Evolutionary conservation across 805 yeast genomes (phyloP).

Genomic region (Monosporozyma solicola): DNA sequence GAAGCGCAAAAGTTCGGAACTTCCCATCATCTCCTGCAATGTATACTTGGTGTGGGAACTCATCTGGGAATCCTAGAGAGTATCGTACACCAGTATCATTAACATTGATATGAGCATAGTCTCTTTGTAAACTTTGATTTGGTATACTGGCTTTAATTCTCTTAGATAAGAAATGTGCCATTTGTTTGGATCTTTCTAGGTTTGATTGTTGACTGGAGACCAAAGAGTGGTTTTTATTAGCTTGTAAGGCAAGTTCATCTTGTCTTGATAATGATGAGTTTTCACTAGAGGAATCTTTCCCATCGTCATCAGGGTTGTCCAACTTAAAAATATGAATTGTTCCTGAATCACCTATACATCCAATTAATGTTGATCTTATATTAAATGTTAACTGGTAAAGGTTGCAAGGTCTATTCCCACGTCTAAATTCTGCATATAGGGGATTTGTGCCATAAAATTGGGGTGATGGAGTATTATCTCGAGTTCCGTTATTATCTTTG

Average conservation of each 20-base stretch:
- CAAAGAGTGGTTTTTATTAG: slow-evolving; percentile 4
- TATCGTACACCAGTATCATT: slow-evolving; percentile 12
- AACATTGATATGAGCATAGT: slow-evolving; percentile 24
- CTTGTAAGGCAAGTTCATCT: slow-evolving; percentile 9
- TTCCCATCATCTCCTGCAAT: slow-evolving; percentile 25
- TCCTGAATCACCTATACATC: slow-evolving; percentile 78
- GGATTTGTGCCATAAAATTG: slow-evolving; percentile 14
- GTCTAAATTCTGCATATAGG: slow-evolving; percentile 45
- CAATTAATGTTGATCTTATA: slow-evolving; percentile 49
- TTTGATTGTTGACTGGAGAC: neutral
- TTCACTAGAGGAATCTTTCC: neutral
- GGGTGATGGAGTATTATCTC: slow-evolving; percentile 9
- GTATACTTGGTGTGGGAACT: slow-evolving; percentile 23
- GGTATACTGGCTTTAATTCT: slow-evolving; percentile 23
- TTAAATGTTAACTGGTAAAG: slow-evolving; percentile 64
- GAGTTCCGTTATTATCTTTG: neutral
- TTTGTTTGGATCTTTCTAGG: slow-evolving; percentile 13
- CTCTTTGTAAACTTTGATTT: slow-evolving; percentile 23
- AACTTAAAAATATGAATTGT: slow-evolving; percentile 82
- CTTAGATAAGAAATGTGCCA: slow-evolving; percentile 20
- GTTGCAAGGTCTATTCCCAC: slow-evolving; percentile 68
- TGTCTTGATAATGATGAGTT: slow-evolving; percentile 1
- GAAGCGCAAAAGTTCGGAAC: slow-evolving; percentile 21
- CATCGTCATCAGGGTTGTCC: slow-evolving; percentile 12
- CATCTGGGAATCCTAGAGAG: slow-evolving; percentile 27